These are phyloP conservation scores for Sphagnum contortum DNA, from an alignment of 225 moss, liverwort and hornwort genomes.

Conservation along the genomic window DNA sequence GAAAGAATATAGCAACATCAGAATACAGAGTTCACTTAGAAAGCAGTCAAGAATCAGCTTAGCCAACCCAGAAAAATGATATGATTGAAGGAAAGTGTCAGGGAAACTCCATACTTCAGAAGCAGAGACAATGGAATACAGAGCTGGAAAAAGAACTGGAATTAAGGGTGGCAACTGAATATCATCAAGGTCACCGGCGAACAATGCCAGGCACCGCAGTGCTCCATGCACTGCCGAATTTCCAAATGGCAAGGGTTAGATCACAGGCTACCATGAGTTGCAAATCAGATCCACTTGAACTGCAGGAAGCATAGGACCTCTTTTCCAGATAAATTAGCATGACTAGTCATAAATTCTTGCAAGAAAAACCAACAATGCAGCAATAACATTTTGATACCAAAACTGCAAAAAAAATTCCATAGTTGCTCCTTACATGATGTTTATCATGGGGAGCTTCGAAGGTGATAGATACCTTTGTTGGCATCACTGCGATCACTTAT, in stretches of 20 bases:
- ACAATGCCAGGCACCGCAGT: constrained; percentile 79
- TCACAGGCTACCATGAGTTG: too few relatives aligned
- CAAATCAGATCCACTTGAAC: too few relatives aligned
- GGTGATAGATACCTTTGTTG: constrained; percentile 44
- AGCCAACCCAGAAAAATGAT: neutral
- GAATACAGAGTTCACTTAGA: neutral
- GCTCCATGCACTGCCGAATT: constrained; percentile 81
- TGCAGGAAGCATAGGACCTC: too few relatives aligned
- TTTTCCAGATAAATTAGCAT: too few relatives aligned
- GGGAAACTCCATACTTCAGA: constrained; percentile 29
- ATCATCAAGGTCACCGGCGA: constrained; percentile 88
- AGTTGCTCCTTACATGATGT: too few relatives aligned
- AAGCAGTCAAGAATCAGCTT: neutral
- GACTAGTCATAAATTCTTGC: too few relatives aligned
- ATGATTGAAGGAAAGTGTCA: neutral
- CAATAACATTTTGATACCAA: too few relatives aligned
- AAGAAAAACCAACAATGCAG: too few relatives aligned
- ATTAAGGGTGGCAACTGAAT: constrained; percentile 79
- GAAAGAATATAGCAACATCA: neutral
- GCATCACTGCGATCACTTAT: constrained; percentile 67
- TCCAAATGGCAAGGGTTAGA: neutral
- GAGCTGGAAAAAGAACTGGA: constrained; percentile 80
- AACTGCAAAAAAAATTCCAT: too few relatives aligned
- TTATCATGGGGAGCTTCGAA: too few relatives aligned
- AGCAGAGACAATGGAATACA: constrained; percentile 63